A percentile compares a stretch with the other conserved stretches of the same genome.
Evolutionary conservation across 495 filamentous ascomycete genomes (phyloP).

Genomic region (Neurospora africana): DNA sequence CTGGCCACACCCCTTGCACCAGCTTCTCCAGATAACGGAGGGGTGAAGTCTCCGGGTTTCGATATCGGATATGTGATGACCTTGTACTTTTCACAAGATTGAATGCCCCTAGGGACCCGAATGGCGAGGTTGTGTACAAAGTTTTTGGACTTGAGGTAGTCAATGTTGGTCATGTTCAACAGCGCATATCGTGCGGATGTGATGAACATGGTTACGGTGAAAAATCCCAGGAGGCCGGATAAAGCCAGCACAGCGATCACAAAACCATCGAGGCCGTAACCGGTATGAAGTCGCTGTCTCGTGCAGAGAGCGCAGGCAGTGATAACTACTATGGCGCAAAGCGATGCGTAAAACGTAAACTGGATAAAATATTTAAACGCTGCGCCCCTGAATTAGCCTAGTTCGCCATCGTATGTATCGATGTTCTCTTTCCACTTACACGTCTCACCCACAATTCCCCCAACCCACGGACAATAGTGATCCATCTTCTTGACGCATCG

Average conservation of each 20-base stretch:
- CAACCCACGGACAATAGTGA: constrained; percentile 93
- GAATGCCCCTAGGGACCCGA: constrained; percentile 47
- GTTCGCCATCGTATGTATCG: not conserved
- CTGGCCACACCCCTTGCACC: not conserved
- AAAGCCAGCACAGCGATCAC: constrained; percentile 28
- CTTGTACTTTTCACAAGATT: constrained; percentile 26
- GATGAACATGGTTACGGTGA: constrained; percentile 60
- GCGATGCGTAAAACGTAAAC: constrained; percentile 58
- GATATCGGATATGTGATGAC: constrained; percentile 33
- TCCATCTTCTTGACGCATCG: constrained; percentile 84
- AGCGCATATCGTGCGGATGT: constrained; percentile 59
- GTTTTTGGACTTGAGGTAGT: constrained; percentile 52
- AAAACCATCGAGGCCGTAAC: constrained; percentile 23
- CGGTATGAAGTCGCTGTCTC: constrained; percentile 11
- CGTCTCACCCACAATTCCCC: constrained; percentile 75
- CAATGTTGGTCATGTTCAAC: constrained; percentile 70
- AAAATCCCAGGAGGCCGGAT: constrained; percentile 60
- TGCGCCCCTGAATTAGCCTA: constrained; percentile 6
- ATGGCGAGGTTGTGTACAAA: constrained; percentile 67
- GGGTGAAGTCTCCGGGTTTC: constrained; percentile 10
- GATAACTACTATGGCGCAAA: constrained; percentile 57
- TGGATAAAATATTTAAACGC: constrained; percentile 87
- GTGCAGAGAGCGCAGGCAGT: constrained; percentile 32
- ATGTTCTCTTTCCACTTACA: constrained; percentile 23
- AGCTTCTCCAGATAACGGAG: not conserved